Evolutionary conservation across 305 asterid species (phyloP).

Genomic region (Fraxinus dipetala): DNA sequence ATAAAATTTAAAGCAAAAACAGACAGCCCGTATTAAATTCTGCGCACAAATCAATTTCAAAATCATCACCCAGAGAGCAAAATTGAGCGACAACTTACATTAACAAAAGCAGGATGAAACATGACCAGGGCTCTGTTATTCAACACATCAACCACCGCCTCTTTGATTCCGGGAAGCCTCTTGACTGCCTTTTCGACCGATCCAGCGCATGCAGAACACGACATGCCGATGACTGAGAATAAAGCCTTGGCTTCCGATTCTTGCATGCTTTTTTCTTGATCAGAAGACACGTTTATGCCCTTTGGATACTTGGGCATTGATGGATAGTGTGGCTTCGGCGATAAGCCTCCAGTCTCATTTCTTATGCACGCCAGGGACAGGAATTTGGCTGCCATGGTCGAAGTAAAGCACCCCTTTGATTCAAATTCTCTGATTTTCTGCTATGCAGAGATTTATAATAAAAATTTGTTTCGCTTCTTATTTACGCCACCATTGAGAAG

Average conservation of each 20-base stretch:
- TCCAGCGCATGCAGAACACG: conserved; percentile 89
- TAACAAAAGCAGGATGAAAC: conserved; percentile 53
- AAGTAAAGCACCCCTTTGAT: neutral
- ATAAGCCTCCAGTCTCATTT: conserved; percentile 32
- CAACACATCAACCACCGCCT: conserved; percentile 73
- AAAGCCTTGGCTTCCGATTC: conserved; percentile 54
- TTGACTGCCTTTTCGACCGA: conserved; percentile 86
- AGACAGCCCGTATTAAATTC: neutral
- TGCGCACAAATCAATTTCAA: neutral
- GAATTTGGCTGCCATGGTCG: conserved; percentile 48
- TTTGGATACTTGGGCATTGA: conserved; percentile 74
- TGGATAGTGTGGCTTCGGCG: conserved; percentile 77
- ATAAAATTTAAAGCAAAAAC: neutral
- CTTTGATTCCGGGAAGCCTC: conserved; percentile 75
- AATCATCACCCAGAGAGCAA: neutral
- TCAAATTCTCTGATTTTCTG: neutral
- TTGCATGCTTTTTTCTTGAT: conserved; percentile 38
- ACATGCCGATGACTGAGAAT: conserved; percentile 72
- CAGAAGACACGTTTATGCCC: conserved; percentile 31
- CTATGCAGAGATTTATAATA: neutral
- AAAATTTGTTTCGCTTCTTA: neutral
- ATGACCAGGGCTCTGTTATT: conserved; percentile 62
- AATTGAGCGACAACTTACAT: conserved; percentile 37
- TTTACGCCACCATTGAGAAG: neutral
- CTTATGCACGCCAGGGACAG: conserved; percentile 55